Percentiles rank a stretch among this genome's conserved stretches.
These are phyloP conservation scores for Vigna unguiculata DNA, from an alignment of 306 rosid species.

Conservation along the genomic window DNA sequence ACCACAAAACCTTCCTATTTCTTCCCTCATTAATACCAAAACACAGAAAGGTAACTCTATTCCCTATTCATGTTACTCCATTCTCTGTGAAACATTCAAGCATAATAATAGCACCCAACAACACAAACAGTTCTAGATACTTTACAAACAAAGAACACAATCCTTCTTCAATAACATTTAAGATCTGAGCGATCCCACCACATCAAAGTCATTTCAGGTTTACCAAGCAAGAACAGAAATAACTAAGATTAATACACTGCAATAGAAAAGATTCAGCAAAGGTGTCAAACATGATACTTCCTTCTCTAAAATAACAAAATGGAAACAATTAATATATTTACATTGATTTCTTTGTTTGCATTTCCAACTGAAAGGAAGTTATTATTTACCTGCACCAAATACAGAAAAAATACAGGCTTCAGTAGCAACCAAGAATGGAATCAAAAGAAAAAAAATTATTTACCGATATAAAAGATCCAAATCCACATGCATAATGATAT, in stretches of 20 bases:
- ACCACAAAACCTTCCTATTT: constrained; percentile 25
- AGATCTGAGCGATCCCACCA: constrained; percentile 12
- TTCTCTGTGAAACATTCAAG: constrained; percentile 20
- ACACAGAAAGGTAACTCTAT: background rate
- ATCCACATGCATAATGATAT: background rate
- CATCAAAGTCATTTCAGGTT: constrained; percentile 19
- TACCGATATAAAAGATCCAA: constrained; percentile 24
- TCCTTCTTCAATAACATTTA: constrained; percentile 15
- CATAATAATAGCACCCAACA: constrained; percentile 14
- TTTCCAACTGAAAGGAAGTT: constrained; percentile 97
- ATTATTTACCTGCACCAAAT: constrained; percentile 89
- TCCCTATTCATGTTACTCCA: constrained; percentile 14
- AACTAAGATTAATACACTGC: constrained; percentile 24
- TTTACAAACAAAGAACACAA: constrained; percentile 30
- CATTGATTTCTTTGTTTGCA: constrained; percentile 87
- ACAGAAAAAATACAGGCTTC: constrained; percentile 31
- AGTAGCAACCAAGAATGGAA: constrained; percentile 40
- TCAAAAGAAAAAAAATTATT: constrained; percentile 16
- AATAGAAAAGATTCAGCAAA: constrained; percentile 21
- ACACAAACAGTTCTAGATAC: constrained; percentile 1
- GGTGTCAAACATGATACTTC: constrained; percentile 37
- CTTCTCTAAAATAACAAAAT: background rate
- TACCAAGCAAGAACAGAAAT: constrained; percentile 29
- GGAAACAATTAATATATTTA: constrained; percentile 50
- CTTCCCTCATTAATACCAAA: constrained; percentile 16